Base-by-base conservation (phyloP, 352 stramenopile species). In the Globisporangium spiculum region DNA sequence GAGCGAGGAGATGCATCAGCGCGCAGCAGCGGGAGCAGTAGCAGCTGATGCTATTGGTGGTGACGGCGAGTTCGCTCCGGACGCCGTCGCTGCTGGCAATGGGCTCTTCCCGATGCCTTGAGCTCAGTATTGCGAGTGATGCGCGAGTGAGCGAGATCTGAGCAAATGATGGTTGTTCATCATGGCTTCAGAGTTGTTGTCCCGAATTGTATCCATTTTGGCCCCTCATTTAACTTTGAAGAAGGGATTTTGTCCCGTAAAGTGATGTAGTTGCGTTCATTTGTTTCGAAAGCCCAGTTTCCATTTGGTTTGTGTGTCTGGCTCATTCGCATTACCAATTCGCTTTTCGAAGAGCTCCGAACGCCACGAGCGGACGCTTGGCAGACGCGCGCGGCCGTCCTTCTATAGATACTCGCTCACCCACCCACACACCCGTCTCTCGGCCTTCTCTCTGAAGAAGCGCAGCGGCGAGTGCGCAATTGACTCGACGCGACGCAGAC, bases 1-100 rank as follows among this genome's bases (percentile, higher is more conserved):
- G 68, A 89, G 80, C 30, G 84, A 94, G 57, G 88, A 96, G 68
- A 76, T 92, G 67, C 76, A 92, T 52, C 67, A 75, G 18, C 77
- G 75, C 16, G 75, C 46, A 0, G 72, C 70, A n/a, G 74, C 67
- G 14, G 68, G 69, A 6, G 65, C 53, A 16, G 65, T 63, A 5
- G 73, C 69, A 60, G 71, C 71, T 67, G 70, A n/a, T 52, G 44
- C 72, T 69, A 67, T 24, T 44, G 57, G 32, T 1, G 36, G 44
- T 22, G 60, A 20, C 0, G 60, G 26, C 18, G 46, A 46, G 20
- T 59, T 66, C 32, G 46, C 1, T 12, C 60, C 60, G 9, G 46
- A 58, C 26, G 27, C 44, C 9, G 32, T 20, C 26, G 20, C 44
- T n/a, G 50, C 30, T 30, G 27, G 34, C 20, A 38, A 59, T 26